Percentiles rank a stretch among this genome's conserved stretches.
These are phyloP conservation scores for Aspergillus ustus DNA, from an alignment of 2,329 filamentous ascomycete species.

Conservation along the genomic window DNA sequence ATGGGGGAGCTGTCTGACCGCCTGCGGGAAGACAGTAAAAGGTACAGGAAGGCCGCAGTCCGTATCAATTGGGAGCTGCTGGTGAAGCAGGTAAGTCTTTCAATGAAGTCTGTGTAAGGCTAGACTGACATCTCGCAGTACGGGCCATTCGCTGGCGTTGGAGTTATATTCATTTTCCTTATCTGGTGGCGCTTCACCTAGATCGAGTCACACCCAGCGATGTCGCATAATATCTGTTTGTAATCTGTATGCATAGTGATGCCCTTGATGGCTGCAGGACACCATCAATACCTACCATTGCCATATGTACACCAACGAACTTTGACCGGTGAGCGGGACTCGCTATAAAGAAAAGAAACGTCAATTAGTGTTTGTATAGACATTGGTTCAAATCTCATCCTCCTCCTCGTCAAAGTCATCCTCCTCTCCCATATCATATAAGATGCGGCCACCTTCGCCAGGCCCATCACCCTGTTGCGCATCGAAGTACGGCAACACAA, in stretches of 20 bases:
- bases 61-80: conserved; percentile 98
- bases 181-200: conserved; percentile 93
- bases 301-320: not conserved
- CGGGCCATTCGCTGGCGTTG: conserved; percentile 82
- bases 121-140: conserved; percentile 60
- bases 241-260: conserved; percentile 46
- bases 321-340: not conserved
- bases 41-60: conserved; percentile 90
- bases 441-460: conserved; percentile 86
- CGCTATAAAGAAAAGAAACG: not conserved
- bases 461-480: conserved; percentile 74
- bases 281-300: conserved; percentile 23
- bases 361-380: not conserved
- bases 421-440: conserved; percentile 96
- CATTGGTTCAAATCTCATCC: conserved; percentile 73
- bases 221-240: conserved; percentile 25
- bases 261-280: conserved; percentile 38
- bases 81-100: conserved; percentile 72
- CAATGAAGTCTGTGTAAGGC: not conserved
- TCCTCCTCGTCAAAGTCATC: conserved; percentile 98
- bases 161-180: conserved; percentile 81
- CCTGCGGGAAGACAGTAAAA: conserved; percentile 88
- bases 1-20: conserved; percentile 95
- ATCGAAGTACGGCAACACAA: conserved; percentile 95
- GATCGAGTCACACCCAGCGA: conserved; percentile 20